Base-by-base conservation (phyloP, 306 rosid genomes). In the Acmispon strigosus region DNA sequence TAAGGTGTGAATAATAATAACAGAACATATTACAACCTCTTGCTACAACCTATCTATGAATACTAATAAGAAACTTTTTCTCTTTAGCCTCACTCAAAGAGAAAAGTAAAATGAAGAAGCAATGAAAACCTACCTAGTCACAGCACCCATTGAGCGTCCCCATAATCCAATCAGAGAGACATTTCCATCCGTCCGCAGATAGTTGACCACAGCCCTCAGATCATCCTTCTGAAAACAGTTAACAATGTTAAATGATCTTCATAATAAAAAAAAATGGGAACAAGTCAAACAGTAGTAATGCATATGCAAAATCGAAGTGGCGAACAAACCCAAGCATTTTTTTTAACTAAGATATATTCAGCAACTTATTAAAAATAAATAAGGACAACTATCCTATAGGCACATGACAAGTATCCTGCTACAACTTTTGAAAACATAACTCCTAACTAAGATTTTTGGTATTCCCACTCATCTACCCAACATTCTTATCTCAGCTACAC, bases 81-180 rank as follows among this genome's bases (percentile, higher is more conserved):
- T 43, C 39, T 43, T 62, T 18, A 61, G 29, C 34, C 65, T 14
- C 12, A 65, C 52, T 66, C 69, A 48, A 58, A 19, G 48, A 56
- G 62, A 50, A 76, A 60, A 53, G 34, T 71, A 50, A 66, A 39
- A 43, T 37, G 50, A 66, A 70, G 32, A 72, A 84, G 81, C 42
- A 74, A 76, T 68, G 45, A 72, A 76, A 82, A 84, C 86, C 86
- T 82, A 79, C 99, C 99, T 82, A 72, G 99, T 91, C 62, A 94
- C 99, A 64, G 99, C 96, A 43, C 99, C 99, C 99, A 94, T 94
- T 45, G 99, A 94, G 57, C 99, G 99, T 74, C 99, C 99, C 99
- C 99, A 94, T 80, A 94, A 83, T 69, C 99, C 97, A 81, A 94
- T 91, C 78, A 91, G 69, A 81, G 99, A 91, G 74, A 91, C 97